Evolutionary conservation across 2,329 filamentous ascomycete genomes (phyloP), one percentile per base, ranked within the genome.

Genomic region (Nemania sp.): DNA sequence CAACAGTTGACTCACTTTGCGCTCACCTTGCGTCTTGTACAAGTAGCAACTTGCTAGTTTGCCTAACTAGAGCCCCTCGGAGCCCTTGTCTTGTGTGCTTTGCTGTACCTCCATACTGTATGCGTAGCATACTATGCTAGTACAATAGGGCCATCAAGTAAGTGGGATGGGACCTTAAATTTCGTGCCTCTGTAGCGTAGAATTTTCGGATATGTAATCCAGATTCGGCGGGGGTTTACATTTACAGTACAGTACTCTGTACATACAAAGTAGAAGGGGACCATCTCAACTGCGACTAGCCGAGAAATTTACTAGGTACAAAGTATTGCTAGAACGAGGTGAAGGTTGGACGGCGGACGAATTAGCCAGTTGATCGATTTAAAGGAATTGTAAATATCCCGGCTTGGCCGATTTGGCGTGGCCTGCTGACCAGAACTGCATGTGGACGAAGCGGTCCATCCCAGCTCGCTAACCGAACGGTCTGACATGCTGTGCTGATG

Each of bases 391-490:
- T 38, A 53, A 66, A 65, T 65, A 59, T 60, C 62, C 62, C 66
- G 64, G 64, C 64, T 64, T 70, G 60, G 67, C 67, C 67, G 65
- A 62, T 60, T 54, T 66, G 58, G 58, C 65, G 65, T 68, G 58
- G 58, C 65, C 68, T 68, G 65, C 68, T 68, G 68, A 70, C 65
- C 64, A 64, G 38, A 62, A 51, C 60, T 67, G 61, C 67, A 70
- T 68, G 64, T 70, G 68, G 60, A 57, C 62, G n/a, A 53, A 63
- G 24, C 57, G 60, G 52, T 64, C 54, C 62, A 64, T 64, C 58
- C 32, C 60, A 24, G 49, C 55, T 64, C 66, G 56, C 66, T 68
- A 52, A 57, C 56, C 62, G 62, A 57, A 38, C 35, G 18, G 57
- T 56, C 49, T 61, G 38, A 49, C 38, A 45, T 56, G 20, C 43